phyloP scores from a whole-genome alignment of 345 rosid species.

The Cardiospermum halicacabum region DNA sequence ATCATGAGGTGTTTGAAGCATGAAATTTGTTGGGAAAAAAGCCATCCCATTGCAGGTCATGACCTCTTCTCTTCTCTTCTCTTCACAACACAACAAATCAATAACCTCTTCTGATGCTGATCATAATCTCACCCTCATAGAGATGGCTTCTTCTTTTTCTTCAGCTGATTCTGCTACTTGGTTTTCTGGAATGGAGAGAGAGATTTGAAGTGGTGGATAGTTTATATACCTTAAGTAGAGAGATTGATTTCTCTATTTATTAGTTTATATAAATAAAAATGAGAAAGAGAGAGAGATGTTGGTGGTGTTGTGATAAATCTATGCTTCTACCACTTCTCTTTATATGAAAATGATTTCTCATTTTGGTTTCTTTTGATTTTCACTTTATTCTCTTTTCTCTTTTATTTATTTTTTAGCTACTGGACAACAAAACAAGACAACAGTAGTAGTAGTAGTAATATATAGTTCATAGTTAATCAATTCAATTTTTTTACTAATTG shows the following conservation, averaged over 20 bases:
- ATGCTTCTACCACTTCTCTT: slow-evolving; percentile 32
- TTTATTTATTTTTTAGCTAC: background rate
- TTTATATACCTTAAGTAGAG: slow-evolving; percentile 37
- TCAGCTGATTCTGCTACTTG: slow-evolving; percentile 2
- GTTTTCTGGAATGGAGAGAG: slow-evolving; percentile 16
- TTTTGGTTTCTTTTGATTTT: slow-evolving; percentile 1
- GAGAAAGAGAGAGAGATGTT: background rate
- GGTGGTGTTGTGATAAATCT: slow-evolving; percentile 25
- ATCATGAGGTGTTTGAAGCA: slow-evolving; percentile 73
- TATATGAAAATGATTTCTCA: slow-evolving; percentile 28
- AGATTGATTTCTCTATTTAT: slow-evolving; percentile 9
- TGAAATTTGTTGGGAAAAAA: slow-evolving; percentile 79
- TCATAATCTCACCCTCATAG: slow-evolving; percentile 21
- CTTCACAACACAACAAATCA: too few relatives aligned
- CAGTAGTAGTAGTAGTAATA: background rate
- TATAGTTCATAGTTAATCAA: too few relatives aligned
- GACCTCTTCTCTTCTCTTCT: slow-evolving; percentile 16
- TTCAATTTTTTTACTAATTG: background rate
- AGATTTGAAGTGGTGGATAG: slow-evolving; percentile 23
- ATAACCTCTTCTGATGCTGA: background rate
- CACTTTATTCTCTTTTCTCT: background rate
- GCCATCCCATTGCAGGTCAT: slow-evolving; percentile 91
- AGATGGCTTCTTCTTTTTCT: slow-evolving; percentile 8
- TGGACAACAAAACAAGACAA: too few relatives aligned
- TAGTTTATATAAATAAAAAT: background rate